Percentiles rank a stretch among this genome's conserved stretches.
Conservation (phyloP, 2,329 filamentous ascomycete genomes). For the Salinomyces thailandicus region DNA sequence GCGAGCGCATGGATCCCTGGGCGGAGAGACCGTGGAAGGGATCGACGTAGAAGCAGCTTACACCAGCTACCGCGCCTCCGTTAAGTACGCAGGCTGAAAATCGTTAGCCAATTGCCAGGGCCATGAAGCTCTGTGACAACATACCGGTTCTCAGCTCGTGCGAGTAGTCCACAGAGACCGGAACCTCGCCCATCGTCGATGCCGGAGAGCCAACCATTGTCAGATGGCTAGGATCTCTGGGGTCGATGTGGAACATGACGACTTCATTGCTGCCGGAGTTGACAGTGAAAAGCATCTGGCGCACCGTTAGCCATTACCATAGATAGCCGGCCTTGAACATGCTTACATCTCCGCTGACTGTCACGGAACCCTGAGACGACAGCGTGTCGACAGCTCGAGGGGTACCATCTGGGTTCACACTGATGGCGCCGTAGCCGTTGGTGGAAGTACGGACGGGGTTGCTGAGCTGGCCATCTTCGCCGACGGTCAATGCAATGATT, state of each 20-base stretch:
- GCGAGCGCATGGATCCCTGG: slow-evolving; percentile 4
- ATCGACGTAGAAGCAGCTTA: slow-evolving; percentile 10
- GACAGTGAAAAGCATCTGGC: slow-evolving; percentile 10
- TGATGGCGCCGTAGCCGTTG: slow-evolving; percentile 2
- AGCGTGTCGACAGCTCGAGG: slow-evolving; percentile 2
- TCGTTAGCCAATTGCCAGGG: too few relatives aligned
- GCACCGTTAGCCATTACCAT: too few relatives aligned
- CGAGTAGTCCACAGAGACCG: slow-evolving; percentile 11
- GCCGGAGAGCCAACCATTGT: slow-evolving; percentile 7
- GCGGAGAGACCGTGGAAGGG: slow-evolving; percentile 4
- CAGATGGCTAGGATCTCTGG: slow-evolving; percentile 5
- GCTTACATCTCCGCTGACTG: slow-evolving; percentile 5
- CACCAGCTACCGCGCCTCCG: slow-evolving; percentile 9
- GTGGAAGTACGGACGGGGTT: slow-evolving; percentile 6
- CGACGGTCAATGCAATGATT: slow-evolving; percentile 4
- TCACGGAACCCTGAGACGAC: slow-evolving; percentile 4
- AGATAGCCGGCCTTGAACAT: not conserved
- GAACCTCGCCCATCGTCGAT: slow-evolving; percentile 9
- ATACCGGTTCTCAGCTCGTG: slow-evolving; percentile 7
- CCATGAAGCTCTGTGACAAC: not conserved
- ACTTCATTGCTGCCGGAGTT: slow-evolving; percentile 11
- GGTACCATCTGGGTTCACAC: slow-evolving; percentile 3
- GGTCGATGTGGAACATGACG: slow-evolving; percentile 10
- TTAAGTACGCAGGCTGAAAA: slow-evolving; percentile 10
- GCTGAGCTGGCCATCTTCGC: slow-evolving; percentile 3